Base-by-base conservation (phyloP, 1,284 basidiomycete species). In the Hemileia vastatrix region DNA sequence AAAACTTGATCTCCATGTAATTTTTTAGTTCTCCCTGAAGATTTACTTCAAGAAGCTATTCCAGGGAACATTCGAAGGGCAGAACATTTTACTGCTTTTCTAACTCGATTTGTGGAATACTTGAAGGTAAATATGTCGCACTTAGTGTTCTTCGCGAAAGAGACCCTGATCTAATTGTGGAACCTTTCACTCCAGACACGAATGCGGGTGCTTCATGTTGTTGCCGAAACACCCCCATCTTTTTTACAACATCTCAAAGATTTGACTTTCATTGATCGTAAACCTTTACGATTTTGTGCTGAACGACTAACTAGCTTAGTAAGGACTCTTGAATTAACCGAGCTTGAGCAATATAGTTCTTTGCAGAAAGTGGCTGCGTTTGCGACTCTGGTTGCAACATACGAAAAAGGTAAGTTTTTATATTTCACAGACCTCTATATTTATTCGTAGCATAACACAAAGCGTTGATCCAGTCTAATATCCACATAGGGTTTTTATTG, bases 171-270 rank as follows among this genome's bases (percentile, higher is more conserved):
- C 54, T 31, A 57, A 64, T 65, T 45, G 64, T 67, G 71, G 53
- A 55, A 33, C 21, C 24, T 13, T 13, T 5, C 15, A 43, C 18
- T 54, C 32, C 66, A 93, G 90, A 98, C 95, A 6, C 84, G 95
- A 54, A 98, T 98, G 94, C 85, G 95, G 52, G 95, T 99, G 11
- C 80, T 98, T 23, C 95, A 98, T 74, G 95, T 99, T 66, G 95
- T 99, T 6, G 95, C 95, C n/a, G 95, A 99, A 77, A 98, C 95
- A 3, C 95, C 95, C 0, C 80, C 90, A n/a, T 97, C 93, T 1
- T 99, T 99, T 77, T 78, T 99, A 47, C 95, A 97, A 72, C 95
- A 99, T 78, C 80, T 99, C 53, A 98, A 96, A 77, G 95, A 99
- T 72, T 96, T 98, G 70, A 98, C 95, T 9, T 99, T 91, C 75